Percentiles rank a stretch among this genome's conserved stretches.
phyloP scores from a whole-genome alignment of 208 protist species.

The Willaertia magna region DNA sequence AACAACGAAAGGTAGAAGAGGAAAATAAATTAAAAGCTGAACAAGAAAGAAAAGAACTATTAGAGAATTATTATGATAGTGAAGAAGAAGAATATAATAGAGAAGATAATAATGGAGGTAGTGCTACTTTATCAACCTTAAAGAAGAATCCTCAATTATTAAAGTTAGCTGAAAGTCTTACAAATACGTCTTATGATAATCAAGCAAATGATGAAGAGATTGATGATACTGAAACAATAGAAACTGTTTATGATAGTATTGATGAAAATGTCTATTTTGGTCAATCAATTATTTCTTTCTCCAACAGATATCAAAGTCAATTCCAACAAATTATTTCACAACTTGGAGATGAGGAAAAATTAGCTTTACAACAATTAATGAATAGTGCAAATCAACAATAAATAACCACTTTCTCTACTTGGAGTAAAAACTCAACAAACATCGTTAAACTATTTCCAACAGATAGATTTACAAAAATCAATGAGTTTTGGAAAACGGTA shows the following conservation, averaged over 20 bases:
- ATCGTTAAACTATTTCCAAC: too few species aligned
- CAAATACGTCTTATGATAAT: neutral
- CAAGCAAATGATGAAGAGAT: neutral
- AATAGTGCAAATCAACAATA: neutral
- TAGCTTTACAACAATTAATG: neutral
- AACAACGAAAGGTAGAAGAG: neutral
- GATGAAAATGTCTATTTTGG: slow-evolving; percentile 1
- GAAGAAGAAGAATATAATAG: neutral
- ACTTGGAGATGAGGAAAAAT: neutral
- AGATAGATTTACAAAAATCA: too few species aligned
- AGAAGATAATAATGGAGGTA: neutral
- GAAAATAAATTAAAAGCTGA: neutral
- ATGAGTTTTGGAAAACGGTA: too few species aligned
- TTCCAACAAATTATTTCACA: neutral
- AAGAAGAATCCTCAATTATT: neutral
- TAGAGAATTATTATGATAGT: neutral
- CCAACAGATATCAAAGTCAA: neutral
- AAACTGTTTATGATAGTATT: neutral
- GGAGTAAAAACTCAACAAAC: too few species aligned
- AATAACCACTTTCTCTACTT: neutral
- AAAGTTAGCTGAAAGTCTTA: neutral
- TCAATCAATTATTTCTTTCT: neutral
- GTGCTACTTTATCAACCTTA: neutral
- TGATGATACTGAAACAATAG: neutral
- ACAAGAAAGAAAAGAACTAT: neutral